Percentiles rank a stretch among this genome's conserved stretches.
Conservation (phyloP, 345 rosid species). For the Citrus reticulata region DNA sequence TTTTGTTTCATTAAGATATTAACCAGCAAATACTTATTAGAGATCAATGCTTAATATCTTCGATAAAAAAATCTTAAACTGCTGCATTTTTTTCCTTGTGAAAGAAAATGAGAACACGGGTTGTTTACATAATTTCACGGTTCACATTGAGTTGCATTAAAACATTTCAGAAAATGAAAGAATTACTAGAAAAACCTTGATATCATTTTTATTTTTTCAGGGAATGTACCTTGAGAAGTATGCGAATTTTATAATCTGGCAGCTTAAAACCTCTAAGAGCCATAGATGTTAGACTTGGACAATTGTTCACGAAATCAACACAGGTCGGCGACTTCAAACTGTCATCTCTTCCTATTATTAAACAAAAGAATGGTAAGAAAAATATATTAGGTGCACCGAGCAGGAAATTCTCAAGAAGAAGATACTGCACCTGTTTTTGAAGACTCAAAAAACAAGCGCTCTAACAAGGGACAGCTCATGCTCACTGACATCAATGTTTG, state of each 20-base stretch:
- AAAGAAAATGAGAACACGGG: neutral
- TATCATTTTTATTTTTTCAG: neutral
- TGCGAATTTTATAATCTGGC: slow-evolving; percentile 52
- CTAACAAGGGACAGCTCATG: slow-evolving; percentile 57
- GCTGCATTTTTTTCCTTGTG: neutral
- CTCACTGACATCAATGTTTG: slow-evolving; percentile 61
- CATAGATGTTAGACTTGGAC: slow-evolving; percentile 67
- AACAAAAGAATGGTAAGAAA: slow-evolving; percentile 23
- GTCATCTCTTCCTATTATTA: slow-evolving; percentile 61
- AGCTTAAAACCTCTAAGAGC: slow-evolving; percentile 85
- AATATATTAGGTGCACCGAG: neutral
- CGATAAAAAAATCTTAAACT: neutral
- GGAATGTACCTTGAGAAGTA: slow-evolving; percentile 58
- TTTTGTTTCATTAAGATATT: neutral
- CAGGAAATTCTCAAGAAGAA: slow-evolving; percentile 18
- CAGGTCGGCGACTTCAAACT: slow-evolving; percentile 57
- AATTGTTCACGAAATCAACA: slow-evolving; percentile 60
- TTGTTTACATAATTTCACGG: neutral
- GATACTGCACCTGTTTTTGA: slow-evolving; percentile 50
- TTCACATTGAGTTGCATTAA: neutral
- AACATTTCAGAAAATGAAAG: neutral
- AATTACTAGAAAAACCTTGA: neutral
- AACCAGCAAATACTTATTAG: neutral
- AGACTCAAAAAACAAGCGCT: slow-evolving; percentile 70
- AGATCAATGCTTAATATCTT: neutral